phyloP scores from a whole-genome alignment of 2,329 filamentous ascomycete genomes.

The Colletotrichum cordylinicola region DNA sequence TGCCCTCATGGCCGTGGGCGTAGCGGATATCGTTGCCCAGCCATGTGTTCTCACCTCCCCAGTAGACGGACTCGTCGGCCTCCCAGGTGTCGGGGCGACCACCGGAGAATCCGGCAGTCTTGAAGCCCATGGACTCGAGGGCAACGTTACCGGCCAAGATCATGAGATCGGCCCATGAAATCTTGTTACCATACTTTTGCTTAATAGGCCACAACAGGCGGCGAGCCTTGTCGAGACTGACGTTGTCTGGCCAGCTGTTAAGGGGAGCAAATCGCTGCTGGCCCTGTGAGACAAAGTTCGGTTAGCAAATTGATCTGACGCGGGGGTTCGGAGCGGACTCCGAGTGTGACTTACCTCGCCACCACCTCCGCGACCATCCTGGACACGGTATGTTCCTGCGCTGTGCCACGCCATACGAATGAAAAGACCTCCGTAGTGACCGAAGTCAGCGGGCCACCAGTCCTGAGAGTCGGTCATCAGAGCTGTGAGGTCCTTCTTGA shows the following conservation, averaged over 20 bases:
- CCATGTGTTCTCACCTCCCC: slow-evolving; percentile 79
- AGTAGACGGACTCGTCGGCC: slow-evolving; percentile 78
- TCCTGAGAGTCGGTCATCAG: slow-evolving; percentile 82
- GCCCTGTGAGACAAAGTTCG: slow-evolving; percentile 41
- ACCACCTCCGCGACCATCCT: slow-evolving; percentile 77
- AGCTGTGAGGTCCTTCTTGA: slow-evolving; percentile 76
- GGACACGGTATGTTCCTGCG: slow-evolving; percentile 78
- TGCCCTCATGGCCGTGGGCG: slow-evolving; percentile 41
- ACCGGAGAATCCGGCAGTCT: slow-evolving; percentile 75
- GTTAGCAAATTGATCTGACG: slow-evolving; percentile 58
- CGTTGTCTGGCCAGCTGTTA: slow-evolving; percentile 85
- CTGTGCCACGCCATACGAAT: slow-evolving; percentile 85
- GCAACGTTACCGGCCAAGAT: slow-evolving; percentile 79
- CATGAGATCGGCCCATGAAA: slow-evolving; percentile 79
- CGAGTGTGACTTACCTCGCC: slow-evolving; percentile 48
- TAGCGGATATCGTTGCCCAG: slow-evolving; percentile 75
- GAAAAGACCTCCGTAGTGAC: slow-evolving; percentile 82
- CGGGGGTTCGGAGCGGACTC: slow-evolving; percentile 36
- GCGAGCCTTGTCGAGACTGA: slow-evolving; percentile 79
- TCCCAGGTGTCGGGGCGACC: slow-evolving; percentile 77
- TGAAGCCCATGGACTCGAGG: slow-evolving; percentile 77
- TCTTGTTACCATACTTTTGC: slow-evolving; percentile 84
- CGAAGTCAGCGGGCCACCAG: slow-evolving; percentile 84
- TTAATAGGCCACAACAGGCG: slow-evolving; percentile 76
- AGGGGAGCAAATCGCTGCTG: slow-evolving; percentile 83